Percentiles rank a stretch among this genome's conserved stretches.
Evolutionary conservation across 495 filamentous ascomycete genomes (phyloP).

Genomic region (Aspergillus ostianus): DNA sequence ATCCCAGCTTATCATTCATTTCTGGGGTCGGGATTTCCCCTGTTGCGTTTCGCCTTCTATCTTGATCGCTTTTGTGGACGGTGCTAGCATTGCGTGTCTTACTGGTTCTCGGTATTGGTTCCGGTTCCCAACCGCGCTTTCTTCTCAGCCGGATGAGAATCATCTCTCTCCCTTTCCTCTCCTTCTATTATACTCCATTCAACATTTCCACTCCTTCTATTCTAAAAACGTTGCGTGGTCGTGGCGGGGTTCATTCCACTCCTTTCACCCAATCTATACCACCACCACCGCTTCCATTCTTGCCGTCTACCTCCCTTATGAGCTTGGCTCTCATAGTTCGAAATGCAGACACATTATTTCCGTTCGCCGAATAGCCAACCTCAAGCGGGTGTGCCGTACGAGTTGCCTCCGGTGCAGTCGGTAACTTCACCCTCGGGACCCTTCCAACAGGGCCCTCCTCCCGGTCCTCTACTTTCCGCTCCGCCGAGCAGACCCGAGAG

Average conservation of each 20-base stretch:
- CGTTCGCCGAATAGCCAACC: constrained; percentile 21
- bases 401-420: constrained; percentile 41
- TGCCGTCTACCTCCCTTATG: constrained; percentile 17
- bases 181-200: background rate
- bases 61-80: no score
- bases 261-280: constrained; percentile 3
- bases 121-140: background rate
- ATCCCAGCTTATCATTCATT: background rate
- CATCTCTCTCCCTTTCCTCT: background rate
- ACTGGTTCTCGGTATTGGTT: background rate
- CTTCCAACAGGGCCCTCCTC: constrained; percentile 24
- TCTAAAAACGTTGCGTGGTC: background rate
- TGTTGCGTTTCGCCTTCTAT: background rate
- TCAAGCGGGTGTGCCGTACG: constrained; percentile 31
- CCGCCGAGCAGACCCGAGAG: constrained; percentile 45
- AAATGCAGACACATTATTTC: constrained; percentile 25
- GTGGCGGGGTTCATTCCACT: constrained; percentile 5
- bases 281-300: background rate
- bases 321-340: constrained; percentile 13
- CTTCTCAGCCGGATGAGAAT: background rate
- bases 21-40: background rate
- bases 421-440: constrained; percentile 36
- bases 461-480: constrained; percentile 39
- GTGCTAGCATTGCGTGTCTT: no score
- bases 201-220: background rate